Conservation (phyloP, 2,329 filamentous ascomycete genomes). For the Xylaria multiplex region DNA sequence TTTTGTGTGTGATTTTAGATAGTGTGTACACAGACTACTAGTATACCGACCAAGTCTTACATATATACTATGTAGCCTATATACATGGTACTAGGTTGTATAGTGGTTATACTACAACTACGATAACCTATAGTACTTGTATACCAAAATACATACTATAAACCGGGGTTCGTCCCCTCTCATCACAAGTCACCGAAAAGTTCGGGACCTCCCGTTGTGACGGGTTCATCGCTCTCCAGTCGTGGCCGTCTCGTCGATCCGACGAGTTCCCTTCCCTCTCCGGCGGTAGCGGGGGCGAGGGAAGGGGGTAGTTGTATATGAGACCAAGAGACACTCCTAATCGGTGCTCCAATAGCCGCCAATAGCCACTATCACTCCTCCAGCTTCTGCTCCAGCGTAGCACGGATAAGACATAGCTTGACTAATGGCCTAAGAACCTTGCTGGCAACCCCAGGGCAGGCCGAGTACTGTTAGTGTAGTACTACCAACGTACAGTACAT, state of each 20-base stretch:
- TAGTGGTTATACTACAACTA: too few relatives aligned
- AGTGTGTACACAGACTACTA: too few relatives aligned
- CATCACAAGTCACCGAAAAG: background rate
- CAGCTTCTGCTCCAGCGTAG: background rate
- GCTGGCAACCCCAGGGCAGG: background rate
- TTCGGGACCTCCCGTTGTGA: constrained; percentile 20
- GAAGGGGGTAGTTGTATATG: background rate
- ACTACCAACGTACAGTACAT: background rate
- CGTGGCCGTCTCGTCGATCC: background rate
- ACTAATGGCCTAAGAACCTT: constrained; percentile 2
- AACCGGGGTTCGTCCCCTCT: background rate
- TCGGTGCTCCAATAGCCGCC: constrained; percentile 7
- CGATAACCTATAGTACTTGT: background rate
- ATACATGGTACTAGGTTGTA: too few relatives aligned
- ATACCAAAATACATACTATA: background rate
- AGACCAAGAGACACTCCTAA: constrained; percentile 1
- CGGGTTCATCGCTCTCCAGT: constrained; percentile 13
- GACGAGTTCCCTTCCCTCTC: background rate
- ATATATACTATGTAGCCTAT: too few relatives aligned
- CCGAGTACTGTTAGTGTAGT: background rate
- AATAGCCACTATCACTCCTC: background rate
- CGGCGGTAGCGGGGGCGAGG: too few relatives aligned
- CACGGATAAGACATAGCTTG: constrained; percentile 3
- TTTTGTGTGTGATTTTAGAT: too few relatives aligned
- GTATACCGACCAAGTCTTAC: too few relatives aligned